Base-by-base conservation (phyloP, 768 basidiomycete species). In the Russula abietina region DNA sequence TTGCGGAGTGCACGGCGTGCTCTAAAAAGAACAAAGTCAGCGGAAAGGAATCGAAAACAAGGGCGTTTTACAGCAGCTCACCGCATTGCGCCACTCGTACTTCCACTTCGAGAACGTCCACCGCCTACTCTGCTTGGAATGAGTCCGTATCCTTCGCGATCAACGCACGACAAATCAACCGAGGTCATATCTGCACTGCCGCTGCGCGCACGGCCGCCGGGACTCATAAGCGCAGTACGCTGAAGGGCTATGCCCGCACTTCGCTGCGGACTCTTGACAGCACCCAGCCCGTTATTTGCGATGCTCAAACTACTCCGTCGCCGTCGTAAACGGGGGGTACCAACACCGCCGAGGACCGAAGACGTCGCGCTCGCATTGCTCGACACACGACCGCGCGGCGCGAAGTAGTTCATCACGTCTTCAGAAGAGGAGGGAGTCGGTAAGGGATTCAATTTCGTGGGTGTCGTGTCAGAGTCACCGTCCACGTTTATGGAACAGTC, bases 231-330 rank as follows among this genome's bases (percentile, higher is more conserved):
- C 53, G 75, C 74, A 62, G 80, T 83, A 28, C 83, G 71, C 49
- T 80, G 79, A n/a, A 79, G 65, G 0, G 85, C 83, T 32, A 75
- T 75, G 26, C 77, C 77, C 0, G 81, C 84, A 1, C 73, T 79
- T 39, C 83, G 78, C 16, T 76, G 68, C 1, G 85, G 82, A 0
- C 83, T 82, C 61, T 84, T 85, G 67, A 88, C 84, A 39, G 76
- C 70, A 46, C 77, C 76, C 73, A 87, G 81, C 1, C 85, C 83
- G 9, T 78, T 83, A 14, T 77, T 74, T 3, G 73, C 78, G 24
- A 83, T 64, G 5, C 82, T 87, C 33, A 88, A 72, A 41, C 85
- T 87, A 19, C 85, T 86, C 46, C 85, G 82, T 46, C 87, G 81
- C 56, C 79, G 80, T 52, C 87, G 82, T 30, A 84, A 77, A 38